These are phyloP conservation scores for Musa balbisiana DNA, from an alignment of 202 grass and related monocot genomes.

Conservation along the genomic window DNA sequence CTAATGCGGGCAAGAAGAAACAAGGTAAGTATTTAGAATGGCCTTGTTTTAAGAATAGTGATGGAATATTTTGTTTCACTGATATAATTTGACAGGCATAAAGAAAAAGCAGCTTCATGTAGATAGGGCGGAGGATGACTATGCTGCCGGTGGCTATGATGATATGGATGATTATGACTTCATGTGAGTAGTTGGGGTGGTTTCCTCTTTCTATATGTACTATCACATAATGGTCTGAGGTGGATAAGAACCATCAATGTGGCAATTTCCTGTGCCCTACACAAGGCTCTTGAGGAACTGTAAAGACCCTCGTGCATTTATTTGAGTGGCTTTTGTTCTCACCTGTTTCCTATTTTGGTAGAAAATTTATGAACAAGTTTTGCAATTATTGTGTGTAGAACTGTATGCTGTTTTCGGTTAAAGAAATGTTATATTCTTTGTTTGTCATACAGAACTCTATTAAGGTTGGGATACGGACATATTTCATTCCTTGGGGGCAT, in stretches of 20 bases:
- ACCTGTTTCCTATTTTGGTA: not conserved
- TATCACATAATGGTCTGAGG: not conserved
- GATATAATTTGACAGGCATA: conserved; percentile 33
- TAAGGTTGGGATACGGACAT: no score
- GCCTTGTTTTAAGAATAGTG: not conserved
- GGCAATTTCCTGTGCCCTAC: not conserved
- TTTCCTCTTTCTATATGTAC: not conserved
- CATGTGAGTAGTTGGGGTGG: conserved; percentile 44
- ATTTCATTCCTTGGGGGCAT: no score
- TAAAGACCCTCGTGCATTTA: not conserved
- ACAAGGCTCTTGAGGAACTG: not conserved
- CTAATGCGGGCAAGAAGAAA: conserved; percentile 90
- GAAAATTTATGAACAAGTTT: not conserved
- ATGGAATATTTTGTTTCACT: not conserved
- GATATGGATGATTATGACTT: conserved; percentile 75
- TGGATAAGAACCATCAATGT: not conserved
- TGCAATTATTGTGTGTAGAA: not conserved
- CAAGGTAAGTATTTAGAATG: conserved; percentile 31
- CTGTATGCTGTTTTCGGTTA: not conserved
- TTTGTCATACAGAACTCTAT: no score
- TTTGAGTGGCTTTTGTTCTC: not conserved
- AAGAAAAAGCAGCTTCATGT: conserved; percentile 95
- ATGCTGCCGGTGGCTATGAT: conserved; percentile 34
- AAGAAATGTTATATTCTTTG: no score
- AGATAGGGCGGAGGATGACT: conserved; percentile 72